Percentiles rank a stretch among this genome's conserved stretches.
These are phyloP conservation scores for Cercospora nicotianae DNA, from an alignment of 2,329 filamentous ascomycete genomes.

Conservation along the genomic window DNA sequence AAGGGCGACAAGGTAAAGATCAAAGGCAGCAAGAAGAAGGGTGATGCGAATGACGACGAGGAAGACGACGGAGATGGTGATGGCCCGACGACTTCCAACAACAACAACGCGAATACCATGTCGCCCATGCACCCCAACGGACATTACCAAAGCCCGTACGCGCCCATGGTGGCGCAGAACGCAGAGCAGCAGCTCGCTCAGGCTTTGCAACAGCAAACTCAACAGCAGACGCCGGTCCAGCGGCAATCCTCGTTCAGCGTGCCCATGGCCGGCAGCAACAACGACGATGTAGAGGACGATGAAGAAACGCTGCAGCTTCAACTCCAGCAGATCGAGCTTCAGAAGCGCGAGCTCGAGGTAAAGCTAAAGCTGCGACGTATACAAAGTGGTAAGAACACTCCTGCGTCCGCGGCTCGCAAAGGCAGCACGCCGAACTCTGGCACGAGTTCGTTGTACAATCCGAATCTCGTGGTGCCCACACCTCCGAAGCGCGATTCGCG, in stretches of 20 bases:
- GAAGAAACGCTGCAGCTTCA: constrained; percentile 41
- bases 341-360: constrained; percentile 41
- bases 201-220: constrained; percentile 20
- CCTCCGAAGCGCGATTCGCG: constrained; percentile 39
- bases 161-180: constrained; percentile 32
- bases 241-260: constrained; percentile 27
- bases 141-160: constrained; percentile 40
- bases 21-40: constrained; percentile 27
- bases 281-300: constrained; percentile 35
- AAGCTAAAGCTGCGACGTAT: constrained; percentile 40
- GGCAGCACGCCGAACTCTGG: constrained; percentile 22
- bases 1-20: constrained; percentile 37
- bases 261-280: constrained; percentile 17
- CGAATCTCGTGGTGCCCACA: constrained; percentile 28
- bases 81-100: neutral
- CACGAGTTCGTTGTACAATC: constrained; percentile 30
- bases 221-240: constrained; percentile 24
- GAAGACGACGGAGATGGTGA: constrained; percentile 28
- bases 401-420: constrained; percentile 21
- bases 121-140: constrained; percentile 15
- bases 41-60: constrained; percentile 25
- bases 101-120: constrained; percentile 13
- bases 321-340: constrained; percentile 39
- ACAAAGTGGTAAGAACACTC: constrained; percentile 33
- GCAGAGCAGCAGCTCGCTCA: constrained; percentile 36